Evolutionary conservation across 2,329 filamentous ascomycete species (phyloP).

Genomic region (Sclerotinia glacialis): DNA sequence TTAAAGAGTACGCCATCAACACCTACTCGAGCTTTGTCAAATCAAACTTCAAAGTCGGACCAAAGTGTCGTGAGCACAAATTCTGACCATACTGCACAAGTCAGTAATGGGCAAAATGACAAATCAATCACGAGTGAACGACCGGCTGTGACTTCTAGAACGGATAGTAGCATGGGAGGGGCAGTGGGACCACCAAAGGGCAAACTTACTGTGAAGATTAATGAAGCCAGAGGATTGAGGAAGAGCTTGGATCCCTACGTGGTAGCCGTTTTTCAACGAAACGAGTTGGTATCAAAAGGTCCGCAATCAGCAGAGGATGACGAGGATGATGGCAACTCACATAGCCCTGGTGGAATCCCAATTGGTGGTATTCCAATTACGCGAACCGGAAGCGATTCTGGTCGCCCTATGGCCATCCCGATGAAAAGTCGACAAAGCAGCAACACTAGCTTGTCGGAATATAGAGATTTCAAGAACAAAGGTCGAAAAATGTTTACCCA

Average conservation of each 20-base stretch:
- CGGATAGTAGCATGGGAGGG: conserved; percentile 45
- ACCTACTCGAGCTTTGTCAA: conserved; percentile 76
- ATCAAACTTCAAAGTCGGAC: conserved; percentile 52
- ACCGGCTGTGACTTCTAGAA: conserved; percentile 34
- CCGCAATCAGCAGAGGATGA: conserved; percentile 62
- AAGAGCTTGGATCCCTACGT: conserved; percentile 89
- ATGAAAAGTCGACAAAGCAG: conserved; percentile 97
- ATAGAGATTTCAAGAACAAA: conserved; percentile 54
- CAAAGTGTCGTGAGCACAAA: conserved; percentile 41
- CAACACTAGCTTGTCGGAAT: conserved; percentile 78
- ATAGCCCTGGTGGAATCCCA: conserved; percentile 42
- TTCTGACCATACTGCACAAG: conserved; percentile 43
- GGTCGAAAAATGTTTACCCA: conserved; percentile 66
- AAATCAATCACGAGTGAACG: conserved; percentile 37
- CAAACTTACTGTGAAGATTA: conserved; percentile 84
- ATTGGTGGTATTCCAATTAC: conserved; percentile 60
- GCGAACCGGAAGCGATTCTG: conserved; percentile 75
- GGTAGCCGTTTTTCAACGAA: conserved; percentile 93
- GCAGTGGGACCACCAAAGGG: conserved; percentile 74
- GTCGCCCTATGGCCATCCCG: conserved; percentile 83
- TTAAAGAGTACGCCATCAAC: conserved; percentile 90
- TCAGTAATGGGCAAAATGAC: conserved; percentile 38
- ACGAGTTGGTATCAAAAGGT: conserved; percentile 90
- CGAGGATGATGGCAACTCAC: conserved; percentile 59
- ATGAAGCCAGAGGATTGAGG: conserved; percentile 77